These are phyloP conservation scores for Hirschioporus abietinus DNA, from an alignment of 768 basidiomycete genomes.

Conservation along the genomic window DNA sequence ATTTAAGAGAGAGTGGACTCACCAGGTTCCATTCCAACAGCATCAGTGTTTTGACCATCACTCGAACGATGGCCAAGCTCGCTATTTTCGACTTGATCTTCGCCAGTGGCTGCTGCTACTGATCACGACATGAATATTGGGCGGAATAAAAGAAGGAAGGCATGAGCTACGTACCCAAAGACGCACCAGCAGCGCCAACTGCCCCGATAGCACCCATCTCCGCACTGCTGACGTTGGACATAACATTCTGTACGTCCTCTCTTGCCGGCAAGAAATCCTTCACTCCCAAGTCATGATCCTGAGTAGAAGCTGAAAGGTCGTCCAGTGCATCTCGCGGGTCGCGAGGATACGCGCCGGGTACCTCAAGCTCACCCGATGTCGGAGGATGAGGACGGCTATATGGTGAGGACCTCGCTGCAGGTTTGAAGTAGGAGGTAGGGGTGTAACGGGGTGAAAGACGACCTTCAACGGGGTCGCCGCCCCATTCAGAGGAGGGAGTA, in stretches of 20 bases:
- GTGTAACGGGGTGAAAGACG: background rate
- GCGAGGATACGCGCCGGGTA: background rate
- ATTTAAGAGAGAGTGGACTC: background rate
- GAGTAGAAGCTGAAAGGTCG: background rate
- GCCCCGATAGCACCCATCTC: background rate
- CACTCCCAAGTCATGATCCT: background rate
- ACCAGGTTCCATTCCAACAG: background rate
- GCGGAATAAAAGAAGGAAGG: background rate
- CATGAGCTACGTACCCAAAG: background rate
- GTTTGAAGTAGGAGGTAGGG: background rate
- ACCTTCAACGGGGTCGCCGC: background rate
- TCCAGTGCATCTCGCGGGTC: background rate
- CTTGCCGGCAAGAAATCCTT: background rate
- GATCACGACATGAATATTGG: background rate
- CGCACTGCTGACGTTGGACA: background rate
- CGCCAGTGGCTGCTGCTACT: background rate
- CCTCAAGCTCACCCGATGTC: background rate
- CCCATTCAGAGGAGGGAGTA: background rate
- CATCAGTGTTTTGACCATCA: background rate
- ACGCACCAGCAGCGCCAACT: background rate
- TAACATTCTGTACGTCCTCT: background rate
- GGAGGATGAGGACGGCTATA: background rate
- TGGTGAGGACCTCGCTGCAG: background rate
- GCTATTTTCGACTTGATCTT: background rate
- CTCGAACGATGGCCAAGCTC: background rate